These are phyloP conservation scores for Aspergillus conjunctus DNA, from an alignment of 495 filamentous ascomycete species.

Conservation along the genomic window DNA sequence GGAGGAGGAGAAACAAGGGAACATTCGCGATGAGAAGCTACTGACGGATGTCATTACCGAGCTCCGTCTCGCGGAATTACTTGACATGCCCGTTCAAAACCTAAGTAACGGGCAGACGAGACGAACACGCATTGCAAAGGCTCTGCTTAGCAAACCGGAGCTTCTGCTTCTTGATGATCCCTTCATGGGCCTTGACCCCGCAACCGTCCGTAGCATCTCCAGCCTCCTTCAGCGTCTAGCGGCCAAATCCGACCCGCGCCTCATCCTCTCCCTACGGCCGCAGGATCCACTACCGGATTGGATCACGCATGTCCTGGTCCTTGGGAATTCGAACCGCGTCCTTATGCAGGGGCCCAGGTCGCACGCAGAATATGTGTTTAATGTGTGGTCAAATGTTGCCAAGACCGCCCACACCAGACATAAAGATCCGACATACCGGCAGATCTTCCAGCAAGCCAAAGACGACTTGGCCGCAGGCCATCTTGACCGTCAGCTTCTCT, in stretches of 20 bases:
- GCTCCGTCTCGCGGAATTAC: constrained; percentile 62
- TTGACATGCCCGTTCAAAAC: constrained; percentile 80
- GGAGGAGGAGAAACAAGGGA: constrained; percentile 53
- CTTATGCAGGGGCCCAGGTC: constrained; percentile 38
- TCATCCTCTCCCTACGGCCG: constrained; percentile 76
- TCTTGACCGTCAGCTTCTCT: constrained; percentile 36
- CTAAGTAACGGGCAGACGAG: constrained; percentile 92
- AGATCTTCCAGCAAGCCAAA: constrained; percentile 18
- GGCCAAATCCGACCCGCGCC: constrained; percentile 61
- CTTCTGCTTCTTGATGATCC: constrained; percentile 89
- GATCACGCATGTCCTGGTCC: constrained; percentile 78
- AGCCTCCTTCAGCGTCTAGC: constrained; percentile 67
- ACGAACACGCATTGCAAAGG: constrained; percentile 83
- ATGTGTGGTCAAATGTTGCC: constrained; percentile 29
- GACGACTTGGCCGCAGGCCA: constrained; percentile 28
- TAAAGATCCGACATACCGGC: constrained; percentile 1
- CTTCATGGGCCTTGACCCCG: constrained; percentile 95
- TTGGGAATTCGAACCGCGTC: constrained; percentile 63
- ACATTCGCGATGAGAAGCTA: constrained; percentile 41
- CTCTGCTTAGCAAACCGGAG: constrained; percentile 75
- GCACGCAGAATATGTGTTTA: constrained; percentile 25
- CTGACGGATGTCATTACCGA: constrained; percentile 65
- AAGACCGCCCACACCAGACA: background rate
- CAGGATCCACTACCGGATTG: constrained; percentile 87
- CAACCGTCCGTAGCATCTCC: constrained; percentile 69